These are phyloP conservation scores for Zanthoxylum bungeanum DNA, from an alignment of 345 rosid species.

Conservation along the genomic window DNA sequence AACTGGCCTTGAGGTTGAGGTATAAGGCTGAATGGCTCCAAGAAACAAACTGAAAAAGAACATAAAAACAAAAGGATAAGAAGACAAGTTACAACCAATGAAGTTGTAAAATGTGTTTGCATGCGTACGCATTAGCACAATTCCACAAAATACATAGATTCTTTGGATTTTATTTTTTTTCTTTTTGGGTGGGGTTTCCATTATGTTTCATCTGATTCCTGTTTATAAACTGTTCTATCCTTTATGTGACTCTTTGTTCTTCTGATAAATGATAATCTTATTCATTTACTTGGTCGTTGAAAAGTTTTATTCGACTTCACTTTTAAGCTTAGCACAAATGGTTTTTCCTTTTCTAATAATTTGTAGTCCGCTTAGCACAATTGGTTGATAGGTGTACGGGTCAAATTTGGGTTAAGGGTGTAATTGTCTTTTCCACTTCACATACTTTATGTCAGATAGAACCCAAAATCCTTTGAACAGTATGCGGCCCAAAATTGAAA, in stretches of 20 bases:
- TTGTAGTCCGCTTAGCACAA: no score
- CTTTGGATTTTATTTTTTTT: background rate
- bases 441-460: no score
- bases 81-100: background rate
- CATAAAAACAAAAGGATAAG: background rate
- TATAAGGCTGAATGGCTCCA: constrained; percentile 1
- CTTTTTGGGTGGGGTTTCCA: constrained; percentile 7
- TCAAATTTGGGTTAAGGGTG: no score
- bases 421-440: no score
- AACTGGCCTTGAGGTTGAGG: no score
- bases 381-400: no score
- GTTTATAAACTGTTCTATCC: constrained; percentile 23
- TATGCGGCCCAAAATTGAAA: no score
- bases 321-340: background rate
- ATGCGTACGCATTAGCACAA: constrained; percentile 23
- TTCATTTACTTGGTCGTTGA: background rate
- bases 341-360: no score
- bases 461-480: no score
- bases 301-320: background rate
- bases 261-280: background rate
- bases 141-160: constrained; percentile 8
- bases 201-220: background rate
- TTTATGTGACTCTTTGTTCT: constrained; percentile 5
- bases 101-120: background rate
- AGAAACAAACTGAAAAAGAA: background rate